A percentile compares a stretch with the other conserved stretches of the same genome.
phyloP scores from a whole-genome alignment of 208 protist species.

The Wallacemonas sp. region DNA sequence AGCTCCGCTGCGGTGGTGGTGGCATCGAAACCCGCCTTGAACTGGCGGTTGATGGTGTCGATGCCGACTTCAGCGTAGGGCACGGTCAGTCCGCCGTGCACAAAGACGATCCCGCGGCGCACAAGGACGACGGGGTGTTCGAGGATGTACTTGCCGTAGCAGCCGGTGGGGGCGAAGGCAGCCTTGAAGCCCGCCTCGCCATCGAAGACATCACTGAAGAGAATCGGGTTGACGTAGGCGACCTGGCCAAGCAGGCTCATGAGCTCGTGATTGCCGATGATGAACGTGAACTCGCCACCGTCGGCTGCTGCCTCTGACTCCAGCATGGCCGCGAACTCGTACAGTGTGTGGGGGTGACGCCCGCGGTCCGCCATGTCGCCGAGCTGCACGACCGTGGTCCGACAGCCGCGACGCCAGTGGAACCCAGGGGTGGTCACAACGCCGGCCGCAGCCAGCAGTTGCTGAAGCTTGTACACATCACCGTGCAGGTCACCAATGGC shows the following conservation, averaged over 20 bases:
- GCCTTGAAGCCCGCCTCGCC: conserved; percentile 19
- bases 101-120: conserved; percentile 45
- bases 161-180: conserved; percentile 33
- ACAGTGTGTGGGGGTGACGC: conserved; percentile 38
- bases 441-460: conserved; percentile 33
- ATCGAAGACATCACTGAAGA: conserved; percentile 26
- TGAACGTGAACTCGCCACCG: conserved; percentile 57
- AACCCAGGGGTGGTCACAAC: conserved; percentile 30
- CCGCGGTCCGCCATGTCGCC: conserved; percentile 70
- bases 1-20: not conserved
- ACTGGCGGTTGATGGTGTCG: conserved; percentile 27
- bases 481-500: conserved; percentile 69
- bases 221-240: conserved; percentile 13
- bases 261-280: conserved; percentile 78
- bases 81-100: conserved; percentile 55
- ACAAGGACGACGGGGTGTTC: conserved; percentile 31
- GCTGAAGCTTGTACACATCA: conserved; percentile 36
- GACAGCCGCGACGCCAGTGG: conserved; percentile 44
- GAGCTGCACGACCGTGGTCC: conserved; percentile 56
- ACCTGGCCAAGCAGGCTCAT: conserved; percentile 22
- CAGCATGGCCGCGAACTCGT: conserved; percentile 40
- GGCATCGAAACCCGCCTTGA: conserved; percentile 13
- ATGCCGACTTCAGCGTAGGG: conserved; percentile 31
- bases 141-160: conserved; percentile 43
- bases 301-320: conserved; percentile 27